phyloP scores from a whole-genome alignment of 2,329 filamentous ascomycete species.

The Lecanicillium sp. region DNA sequence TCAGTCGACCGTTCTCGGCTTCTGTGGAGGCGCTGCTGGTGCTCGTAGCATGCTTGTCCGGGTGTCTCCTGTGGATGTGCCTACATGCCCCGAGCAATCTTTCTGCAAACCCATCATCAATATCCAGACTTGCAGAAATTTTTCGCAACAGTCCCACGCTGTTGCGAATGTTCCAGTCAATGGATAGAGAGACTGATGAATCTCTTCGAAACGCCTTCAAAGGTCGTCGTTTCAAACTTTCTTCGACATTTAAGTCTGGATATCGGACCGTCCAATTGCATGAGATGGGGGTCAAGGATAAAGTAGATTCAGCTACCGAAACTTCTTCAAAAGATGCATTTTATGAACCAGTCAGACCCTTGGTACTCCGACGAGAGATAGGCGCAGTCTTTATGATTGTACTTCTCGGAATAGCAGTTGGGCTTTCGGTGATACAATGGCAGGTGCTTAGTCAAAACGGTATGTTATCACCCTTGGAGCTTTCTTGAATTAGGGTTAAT shows the following conservation, averaged over 20 bases:
- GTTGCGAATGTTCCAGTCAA: background rate
- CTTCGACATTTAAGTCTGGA: too few relatives aligned
- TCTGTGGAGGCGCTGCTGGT: slow-evolving; percentile 20
- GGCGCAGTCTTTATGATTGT: slow-evolving; percentile 12
- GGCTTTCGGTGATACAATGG: slow-evolving; percentile 16
- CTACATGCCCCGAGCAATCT: slow-evolving; percentile 9
- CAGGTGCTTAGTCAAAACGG: slow-evolving; percentile 14
- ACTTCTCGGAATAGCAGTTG: slow-evolving; percentile 10
- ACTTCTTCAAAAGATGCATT: too few relatives aligned
- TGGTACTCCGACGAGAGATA: slow-evolving; percentile 11
- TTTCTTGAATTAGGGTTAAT: too few relatives aligned
- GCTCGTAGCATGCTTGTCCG: slow-evolving; percentile 13
- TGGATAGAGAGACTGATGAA: slow-evolving; percentile 12
- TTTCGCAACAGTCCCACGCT: slow-evolving; percentile 13
- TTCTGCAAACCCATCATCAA: slow-evolving; percentile 17
- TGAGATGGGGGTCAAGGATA: too few relatives aligned
- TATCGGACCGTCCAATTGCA: too few relatives aligned
- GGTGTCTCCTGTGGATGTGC: slow-evolving; percentile 12
- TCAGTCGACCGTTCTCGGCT: slow-evolving; percentile 23
- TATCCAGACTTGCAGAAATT: slow-evolving; percentile 13
- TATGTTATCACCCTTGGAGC: too few relatives aligned
- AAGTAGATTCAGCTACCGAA: too few relatives aligned
- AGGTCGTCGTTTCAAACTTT: slow-evolving; percentile 12
- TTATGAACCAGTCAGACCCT: slow-evolving; percentile 14
- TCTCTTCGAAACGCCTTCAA: slow-evolving; percentile 2